A percentile compares a stretch with the other conserved stretches of the same genome.
These are phyloP conservation scores for Apiospora marii DNA, from an alignment of 2,329 filamentous ascomycete genomes.

Conservation along the genomic window DNA sequence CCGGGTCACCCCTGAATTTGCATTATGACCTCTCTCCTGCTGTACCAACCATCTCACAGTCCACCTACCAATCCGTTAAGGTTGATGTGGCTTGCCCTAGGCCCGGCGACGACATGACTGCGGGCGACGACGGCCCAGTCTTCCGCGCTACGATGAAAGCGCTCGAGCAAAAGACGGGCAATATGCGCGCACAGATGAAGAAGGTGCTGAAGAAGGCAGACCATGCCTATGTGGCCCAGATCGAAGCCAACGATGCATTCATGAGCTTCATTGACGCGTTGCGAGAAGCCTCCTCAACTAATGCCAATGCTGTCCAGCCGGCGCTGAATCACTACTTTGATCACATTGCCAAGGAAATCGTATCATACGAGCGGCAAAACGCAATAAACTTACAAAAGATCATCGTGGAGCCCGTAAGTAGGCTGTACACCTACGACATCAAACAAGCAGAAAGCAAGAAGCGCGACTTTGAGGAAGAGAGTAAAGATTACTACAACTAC, in stretches of 20 bases:
- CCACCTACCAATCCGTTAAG: constrained; percentile 66
- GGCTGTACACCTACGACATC: constrained; percentile 93
- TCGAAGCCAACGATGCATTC: constrained; percentile 85
- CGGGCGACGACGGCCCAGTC: constrained; percentile 89
- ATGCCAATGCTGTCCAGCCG: constrained; percentile 95
- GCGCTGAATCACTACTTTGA: constrained; percentile 98
- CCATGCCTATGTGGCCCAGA: constrained; percentile 80
- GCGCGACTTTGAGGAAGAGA: constrained; percentile 98
- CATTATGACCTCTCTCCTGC: constrained; percentile 45
- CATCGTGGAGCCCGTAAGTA: constrained; percentile 92
- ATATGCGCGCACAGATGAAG: constrained; percentile 94
- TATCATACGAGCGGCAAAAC: constrained; percentile 86
- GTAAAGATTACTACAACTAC: constrained; percentile 97
- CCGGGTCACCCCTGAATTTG: constrained; percentile 58
- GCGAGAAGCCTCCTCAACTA: constrained; percentile 86
- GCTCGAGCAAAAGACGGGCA: constrained; percentile 94
- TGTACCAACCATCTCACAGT: constrained; percentile 37
- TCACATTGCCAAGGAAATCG: constrained; percentile 91
- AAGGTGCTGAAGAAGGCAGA: constrained; percentile 96
- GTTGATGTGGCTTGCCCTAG: constrained; percentile 88
- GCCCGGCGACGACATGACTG: constrained; percentile 83
- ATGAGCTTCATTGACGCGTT: constrained; percentile 84
- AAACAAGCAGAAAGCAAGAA: constrained; percentile 97
- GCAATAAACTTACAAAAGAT: constrained; percentile 85
- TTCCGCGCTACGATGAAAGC: constrained; percentile 98